Evolutionary conservation across 129 eudicot species (phyloP), one percentile per base, ranked within the genome.

Genomic region (Flaveria trinervia): DNA sequence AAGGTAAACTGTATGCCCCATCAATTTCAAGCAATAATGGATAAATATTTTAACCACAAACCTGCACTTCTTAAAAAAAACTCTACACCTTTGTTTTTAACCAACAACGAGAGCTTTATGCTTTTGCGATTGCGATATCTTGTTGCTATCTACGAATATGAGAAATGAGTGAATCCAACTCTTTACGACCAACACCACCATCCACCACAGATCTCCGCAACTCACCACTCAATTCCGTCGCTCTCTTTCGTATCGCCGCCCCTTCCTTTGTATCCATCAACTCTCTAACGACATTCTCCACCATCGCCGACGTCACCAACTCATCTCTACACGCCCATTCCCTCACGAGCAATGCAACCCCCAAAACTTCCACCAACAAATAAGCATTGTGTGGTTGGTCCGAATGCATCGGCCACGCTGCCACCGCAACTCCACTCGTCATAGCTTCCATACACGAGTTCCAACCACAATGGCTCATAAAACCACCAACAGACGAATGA

Each of bases 381-480:
- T 77, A 65, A 0, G 90, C 84, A 36, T 89, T 89, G 43, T 65
- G 59, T 6, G 87, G 90, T 28, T 89, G 90, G 52, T 89, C 91
- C 0, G 89, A 76, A 26, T 86, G 90, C 80, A 84, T 75, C 0
- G 94, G 94, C 89, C 90, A 84, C 0, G 94, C 74, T n/a, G 78
- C 79, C n/a, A 89, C 68, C 0, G 90, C 82, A 65, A 86, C 89
- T 7, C 88, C 93, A 46, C 68, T 45, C 14, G 80, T 66, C 17
- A 86, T 86, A n/a, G 88, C 84, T 66, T 89, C 94, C 66, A 74
- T 68, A 33, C 83, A 76, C 12, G 94, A 89, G 78, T 84, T 89
- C 90, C 90, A 89, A 2, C 93, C 93, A 44, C 89, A 86, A 22
- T 89, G 93, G 56, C 91, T 86, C 84, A 89, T 36, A 68, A 89